Base-by-base conservation (phyloP, 768 basidiomycete species). In the Kwoniella heveanensis region DNA sequence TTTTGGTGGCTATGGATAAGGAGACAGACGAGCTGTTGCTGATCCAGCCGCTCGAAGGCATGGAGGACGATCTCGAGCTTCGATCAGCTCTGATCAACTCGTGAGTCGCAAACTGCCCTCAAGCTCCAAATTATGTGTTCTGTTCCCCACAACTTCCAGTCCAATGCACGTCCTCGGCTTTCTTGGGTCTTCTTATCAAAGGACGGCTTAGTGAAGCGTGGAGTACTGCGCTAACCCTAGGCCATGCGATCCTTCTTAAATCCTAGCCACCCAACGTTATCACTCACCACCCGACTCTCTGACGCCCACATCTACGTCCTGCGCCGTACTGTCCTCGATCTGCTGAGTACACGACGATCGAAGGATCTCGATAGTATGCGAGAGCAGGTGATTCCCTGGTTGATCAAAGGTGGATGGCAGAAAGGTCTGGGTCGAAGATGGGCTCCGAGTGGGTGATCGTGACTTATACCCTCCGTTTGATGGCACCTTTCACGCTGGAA, bases 231-330 rank as follows among this genome's bases (percentile, higher is more conserved):
- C 47, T 50, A 13, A 32, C 48, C 25, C 48, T 32, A n/a, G n/a
- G n/a, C n/a, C 46, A 8, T 8, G 46, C 46, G 13, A 7, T 36
- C 32, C 39, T 44, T 17, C 39, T 9, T 32, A 5, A 32, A 5
- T 6, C 32, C 22, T 49, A 92, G 91, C 55, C 88, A 90, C 75
- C 89, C 91, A 8, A 85, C 86, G 27, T 83, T 85, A 29, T 86
- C 83, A 37, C 80, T 96, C 29, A 88, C 90, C 1, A 84, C 86
- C 13, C 83, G 81, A 32, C 83, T 88, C 32, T 86, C 87, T 67
- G 93, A 96, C 72, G 90, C 93, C 0, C 93, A 96, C 78, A 89
- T 95, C 30, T 96, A 95, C 71, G 87, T 95, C 32, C 92, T 92
- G 81, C 85, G 86, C 67, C 85, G 86, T 63, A 84, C 86, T 19